phyloP scores from a whole-genome alignment of 805 yeast genomes.

The Teunomyces kruisii region DNA sequence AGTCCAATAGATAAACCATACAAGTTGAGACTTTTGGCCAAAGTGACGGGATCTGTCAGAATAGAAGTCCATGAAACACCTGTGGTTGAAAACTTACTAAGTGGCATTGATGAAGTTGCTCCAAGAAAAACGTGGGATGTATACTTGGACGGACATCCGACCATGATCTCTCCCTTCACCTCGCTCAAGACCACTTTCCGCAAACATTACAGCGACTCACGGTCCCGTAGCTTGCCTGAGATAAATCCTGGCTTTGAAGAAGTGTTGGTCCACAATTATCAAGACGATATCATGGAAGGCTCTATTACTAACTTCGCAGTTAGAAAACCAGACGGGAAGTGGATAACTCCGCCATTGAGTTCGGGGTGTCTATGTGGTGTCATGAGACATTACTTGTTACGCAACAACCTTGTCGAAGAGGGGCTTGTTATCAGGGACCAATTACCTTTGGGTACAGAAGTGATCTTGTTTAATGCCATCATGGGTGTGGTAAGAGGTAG shows the following conservation, averaged over 20 bases:
- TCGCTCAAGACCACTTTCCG: conserved; percentile 85
- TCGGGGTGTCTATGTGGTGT: conserved; percentile 88
- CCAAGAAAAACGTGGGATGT: conserved; percentile 49
- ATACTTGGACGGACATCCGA: conserved; percentile 55
- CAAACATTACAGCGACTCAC: conserved; percentile 58
- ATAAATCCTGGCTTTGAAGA: conserved; percentile 58
- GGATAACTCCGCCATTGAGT: conserved; percentile 80
- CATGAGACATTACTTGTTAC: conserved; percentile 62
- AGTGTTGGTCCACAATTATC: conserved; percentile 56
- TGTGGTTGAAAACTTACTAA: conserved; percentile 25
- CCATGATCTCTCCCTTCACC: conserved; percentile 69
- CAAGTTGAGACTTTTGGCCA: conserved; percentile 33
- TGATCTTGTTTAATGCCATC: conserved; percentile 77
- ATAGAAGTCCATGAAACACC: conserved; percentile 34
- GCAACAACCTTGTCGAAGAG: conserved; percentile 54
- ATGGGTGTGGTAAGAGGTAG: conserved; percentile 73
- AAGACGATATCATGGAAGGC: conserved; percentile 70
- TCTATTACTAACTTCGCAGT: conserved; percentile 81
- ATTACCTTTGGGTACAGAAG: conserved; percentile 63
- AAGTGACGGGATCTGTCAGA: conserved; percentile 26
- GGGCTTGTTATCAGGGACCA: conserved; percentile 45
- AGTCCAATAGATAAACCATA: conserved; percentile 24
- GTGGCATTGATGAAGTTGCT: conserved; percentile 20
- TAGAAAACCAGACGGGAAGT: conserved; percentile 41
- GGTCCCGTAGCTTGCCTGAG: conserved; percentile 48